Percentiles rank a stretch among this genome's conserved stretches.
These are phyloP conservation scores for Musa schizocarpa DNA, from an alignment of 176 grass and related monocot species.

Conservation along the genomic window DNA sequence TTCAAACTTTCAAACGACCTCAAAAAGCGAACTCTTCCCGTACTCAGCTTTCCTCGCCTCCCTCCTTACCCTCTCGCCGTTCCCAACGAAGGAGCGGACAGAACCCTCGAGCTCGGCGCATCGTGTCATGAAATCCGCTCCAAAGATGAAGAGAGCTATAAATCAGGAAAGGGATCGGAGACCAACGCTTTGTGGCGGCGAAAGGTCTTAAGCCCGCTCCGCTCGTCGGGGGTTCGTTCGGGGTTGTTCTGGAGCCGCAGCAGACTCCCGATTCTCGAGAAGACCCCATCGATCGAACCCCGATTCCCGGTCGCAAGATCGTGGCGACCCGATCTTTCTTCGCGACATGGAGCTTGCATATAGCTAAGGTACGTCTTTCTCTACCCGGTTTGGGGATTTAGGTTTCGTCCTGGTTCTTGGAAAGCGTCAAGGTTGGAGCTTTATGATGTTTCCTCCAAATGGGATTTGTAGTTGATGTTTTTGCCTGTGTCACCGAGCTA, in stretches of 20 bases:
- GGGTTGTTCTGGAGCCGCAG: background rate
- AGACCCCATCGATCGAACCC: background rate
- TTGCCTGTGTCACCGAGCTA: too few species aligned
- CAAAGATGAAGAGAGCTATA: background rate
- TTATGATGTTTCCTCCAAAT: background rate
- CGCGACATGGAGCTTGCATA: background rate
- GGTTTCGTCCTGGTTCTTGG: background rate
- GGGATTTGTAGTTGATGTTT: background rate
- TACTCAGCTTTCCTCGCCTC: background rate
- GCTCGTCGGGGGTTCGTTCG: background rate
- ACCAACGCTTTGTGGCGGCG: background rate
- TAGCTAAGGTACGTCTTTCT: background rate
- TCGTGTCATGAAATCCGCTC: slow-evolving; percentile 23
- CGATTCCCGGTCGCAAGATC: background rate
- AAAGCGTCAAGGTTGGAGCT: background rate
- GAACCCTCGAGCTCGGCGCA: slow-evolving; percentile 19
- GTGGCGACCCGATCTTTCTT: background rate
- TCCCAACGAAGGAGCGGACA: background rate
- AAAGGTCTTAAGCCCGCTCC: slow-evolving; percentile 9
- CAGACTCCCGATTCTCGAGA: background rate
- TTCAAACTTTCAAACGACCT: slow-evolving; percentile 21
- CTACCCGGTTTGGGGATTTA: background rate
- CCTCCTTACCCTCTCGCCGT: background rate
- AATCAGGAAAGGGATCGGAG: background rate
- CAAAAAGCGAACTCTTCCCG: background rate